Conservation (phyloP, 106 monocot genomes). For the Platanthera zijinensis region DNA sequence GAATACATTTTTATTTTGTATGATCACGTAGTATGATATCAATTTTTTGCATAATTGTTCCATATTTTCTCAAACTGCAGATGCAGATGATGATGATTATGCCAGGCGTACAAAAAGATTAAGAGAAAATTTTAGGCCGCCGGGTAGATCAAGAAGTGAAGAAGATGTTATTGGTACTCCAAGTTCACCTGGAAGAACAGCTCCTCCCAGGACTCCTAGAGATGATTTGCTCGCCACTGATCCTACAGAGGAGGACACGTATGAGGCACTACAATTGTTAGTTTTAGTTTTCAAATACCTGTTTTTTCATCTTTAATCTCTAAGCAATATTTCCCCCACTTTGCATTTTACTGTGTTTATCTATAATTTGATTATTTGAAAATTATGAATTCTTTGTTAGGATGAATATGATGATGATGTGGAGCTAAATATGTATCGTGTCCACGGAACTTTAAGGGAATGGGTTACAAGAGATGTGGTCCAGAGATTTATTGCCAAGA, state of each 20-base stretch:
- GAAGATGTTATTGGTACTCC: conserved; percentile 65
- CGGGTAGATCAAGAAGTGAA: conserved; percentile 55
- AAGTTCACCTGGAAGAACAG: conserved; percentile 92
- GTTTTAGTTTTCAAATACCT: background rate
- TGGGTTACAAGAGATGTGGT: conserved; percentile 98
- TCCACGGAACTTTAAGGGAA: conserved; percentile 91
- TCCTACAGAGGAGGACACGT: conserved; percentile 84
- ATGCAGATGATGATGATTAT: conserved; percentile 72
- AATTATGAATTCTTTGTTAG: conserved; percentile 9
- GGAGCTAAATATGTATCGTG: conserved; percentile 84
- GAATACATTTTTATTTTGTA: background rate
- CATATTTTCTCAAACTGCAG: conserved; percentile 27
- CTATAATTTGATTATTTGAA: background rate
- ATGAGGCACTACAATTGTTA: conserved; percentile 46
- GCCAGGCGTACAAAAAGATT: conserved; percentile 72
- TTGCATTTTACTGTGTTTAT: background rate
- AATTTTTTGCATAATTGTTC: background rate
- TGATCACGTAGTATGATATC: background rate
- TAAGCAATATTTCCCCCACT: background rate
- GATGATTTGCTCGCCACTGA: conserved; percentile 90
- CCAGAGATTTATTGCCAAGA: too few species aligned
- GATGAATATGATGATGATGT: too few species aligned
- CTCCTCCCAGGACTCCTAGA: conserved; percentile 44
- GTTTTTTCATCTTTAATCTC: background rate
- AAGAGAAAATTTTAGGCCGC: conserved; percentile 68